Evolutionary conservation across 1,284 basidiomycete species (phyloP).

Genomic region (Austroboletus rostrupii): DNA sequence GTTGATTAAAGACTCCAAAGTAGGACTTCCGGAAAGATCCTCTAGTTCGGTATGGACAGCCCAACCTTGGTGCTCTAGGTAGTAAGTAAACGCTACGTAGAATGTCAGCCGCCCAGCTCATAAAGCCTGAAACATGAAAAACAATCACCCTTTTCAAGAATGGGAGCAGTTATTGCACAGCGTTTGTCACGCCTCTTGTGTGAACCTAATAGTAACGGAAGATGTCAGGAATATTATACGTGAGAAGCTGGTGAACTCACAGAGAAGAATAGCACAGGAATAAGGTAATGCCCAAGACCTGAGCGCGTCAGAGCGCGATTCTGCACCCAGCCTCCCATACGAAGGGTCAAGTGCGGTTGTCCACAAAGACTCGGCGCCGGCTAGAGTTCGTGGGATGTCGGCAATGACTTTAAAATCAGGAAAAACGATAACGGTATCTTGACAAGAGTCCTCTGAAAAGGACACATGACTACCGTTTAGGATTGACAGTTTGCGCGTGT

Average conservation of each 20-base stretch:
- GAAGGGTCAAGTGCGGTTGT: slow-evolving; percentile 56
- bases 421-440: slow-evolving; percentile 79
- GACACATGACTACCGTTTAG: slow-evolving; percentile 79
- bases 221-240: background rate
- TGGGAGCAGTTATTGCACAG: slow-evolving; percentile 81
- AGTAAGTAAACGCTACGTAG: slow-evolving; percentile 53
- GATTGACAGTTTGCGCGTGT: slow-evolving; percentile 62
- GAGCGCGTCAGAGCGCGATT: slow-evolving; percentile 42
- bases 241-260: slow-evolving; percentile 42
- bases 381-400: slow-evolving; percentile 57
- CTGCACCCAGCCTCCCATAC: slow-evolving; percentile 42
- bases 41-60: slow-evolving; percentile 72
- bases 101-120: slow-evolving; percentile 4
- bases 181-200: slow-evolving; percentile 90
- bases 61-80: slow-evolving; percentile 67
- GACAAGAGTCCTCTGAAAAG: slow-evolving; percentile 51
- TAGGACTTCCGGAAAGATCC: slow-evolving; percentile 51
- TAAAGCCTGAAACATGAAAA: background rate
- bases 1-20: slow-evolving; percentile 50
- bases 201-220: slow-evolving; percentile 57
- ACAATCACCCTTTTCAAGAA: slow-evolving; percentile 64
- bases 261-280: slow-evolving; percentile 75
- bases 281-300: slow-evolving; percentile 74
- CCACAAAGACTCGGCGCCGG: slow-evolving; percentile 72
- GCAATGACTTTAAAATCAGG: slow-evolving; percentile 85